Percentiles rank a stretch among this genome's conserved stretches.
Conservation (phyloP, 306 rosid species). For the Sophora flavescens region DNA sequence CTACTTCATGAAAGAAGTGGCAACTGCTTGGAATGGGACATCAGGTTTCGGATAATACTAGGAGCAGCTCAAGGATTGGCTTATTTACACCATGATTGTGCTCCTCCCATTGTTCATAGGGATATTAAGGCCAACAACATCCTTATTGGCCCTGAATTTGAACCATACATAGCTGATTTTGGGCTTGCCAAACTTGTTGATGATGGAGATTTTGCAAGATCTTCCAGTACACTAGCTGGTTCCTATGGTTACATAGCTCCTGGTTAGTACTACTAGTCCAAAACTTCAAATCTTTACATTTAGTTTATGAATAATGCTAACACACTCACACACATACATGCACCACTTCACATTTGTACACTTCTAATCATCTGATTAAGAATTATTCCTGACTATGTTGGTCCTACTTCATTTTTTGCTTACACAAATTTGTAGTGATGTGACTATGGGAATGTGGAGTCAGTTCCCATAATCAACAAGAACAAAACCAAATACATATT, state of each 20-base stretch:
- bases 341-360: neutral
- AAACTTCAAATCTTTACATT: conserved; percentile 11
- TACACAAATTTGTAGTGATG: neutral
- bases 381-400: no score
- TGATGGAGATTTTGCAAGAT: conserved; percentile 72
- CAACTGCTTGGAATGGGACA: conserved; percentile 81
- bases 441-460: no score
- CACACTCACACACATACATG: neutral
- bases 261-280: conserved; percentile 58
- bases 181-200: conserved; percentile 94
- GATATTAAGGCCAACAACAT: conserved; percentile 93
- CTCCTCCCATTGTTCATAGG: conserved; percentile 92
- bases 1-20: conserved; percentile 74
- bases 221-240: conserved; percentile 85
- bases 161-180: conserved; percentile 88
- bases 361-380: no score
- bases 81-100: conserved; percentile 90
- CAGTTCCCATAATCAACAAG: neutral
- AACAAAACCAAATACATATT: neutral
- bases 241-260: conserved; percentile 98
- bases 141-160: conserved; percentile 86
- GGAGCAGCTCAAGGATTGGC: conserved; percentile 96
- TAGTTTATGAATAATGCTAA: neutral
- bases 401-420: neutral
- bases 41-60: conserved; percentile 69